Conservation (phyloP, 805 yeast genomes). For the Lipomyces orientalis region DNA sequence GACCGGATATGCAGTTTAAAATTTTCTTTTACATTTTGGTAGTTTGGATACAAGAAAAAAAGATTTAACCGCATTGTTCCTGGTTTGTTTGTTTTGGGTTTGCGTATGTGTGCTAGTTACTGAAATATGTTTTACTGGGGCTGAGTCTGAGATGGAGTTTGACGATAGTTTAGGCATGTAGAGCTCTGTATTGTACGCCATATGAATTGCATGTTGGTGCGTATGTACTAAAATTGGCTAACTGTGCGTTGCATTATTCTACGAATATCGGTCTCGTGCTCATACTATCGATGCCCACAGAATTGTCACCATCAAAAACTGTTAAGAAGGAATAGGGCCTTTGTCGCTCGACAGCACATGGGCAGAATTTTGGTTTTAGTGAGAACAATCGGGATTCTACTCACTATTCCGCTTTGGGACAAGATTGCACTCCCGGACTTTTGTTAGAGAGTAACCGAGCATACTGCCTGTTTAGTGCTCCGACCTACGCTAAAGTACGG, state of each 20-base stretch:
- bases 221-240: neutral
- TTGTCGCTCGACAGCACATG: too few species aligned
- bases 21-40: slow-evolving; percentile 47
- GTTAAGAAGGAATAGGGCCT: too few species aligned
- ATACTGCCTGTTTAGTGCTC: too few species aligned
- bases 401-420: too few species aligned
- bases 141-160: neutral
- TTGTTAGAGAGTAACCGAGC: too few species aligned
- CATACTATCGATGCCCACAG: neutral
- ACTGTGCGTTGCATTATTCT: neutral
- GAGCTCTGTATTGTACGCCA: neutral
- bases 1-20: slow-evolving; percentile 61
- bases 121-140: neutral
- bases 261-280: neutral
- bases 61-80: neutral
- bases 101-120: neutral
- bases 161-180: neutral
- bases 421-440: too few species aligned
- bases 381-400: too few species aligned
- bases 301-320: too few species aligned
- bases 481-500: too few species aligned
- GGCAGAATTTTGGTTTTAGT: too few species aligned
- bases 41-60: slow-evolving; percentile 46
- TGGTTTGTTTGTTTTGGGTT: neutral
- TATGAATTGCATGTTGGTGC: neutral